A percentile compares a stretch with the other conserved stretches of the same genome.
Evolutionary conservation across 2,329 filamentous ascomycete species (phyloP).

Genomic region (Herpotrichia juniperi): DNA sequence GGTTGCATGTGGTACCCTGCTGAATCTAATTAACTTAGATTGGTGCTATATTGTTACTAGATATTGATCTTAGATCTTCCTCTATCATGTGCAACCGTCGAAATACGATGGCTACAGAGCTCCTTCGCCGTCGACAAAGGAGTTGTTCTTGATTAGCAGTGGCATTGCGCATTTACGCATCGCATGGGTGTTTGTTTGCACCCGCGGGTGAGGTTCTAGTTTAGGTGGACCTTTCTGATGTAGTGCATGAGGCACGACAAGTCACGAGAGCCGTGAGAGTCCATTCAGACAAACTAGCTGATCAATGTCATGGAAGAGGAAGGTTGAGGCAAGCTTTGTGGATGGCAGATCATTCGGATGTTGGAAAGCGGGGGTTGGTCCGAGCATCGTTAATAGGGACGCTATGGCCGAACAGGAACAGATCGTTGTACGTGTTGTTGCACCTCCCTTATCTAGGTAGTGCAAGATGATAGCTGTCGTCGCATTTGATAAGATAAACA

Average conservation of each 20-base stretch:
- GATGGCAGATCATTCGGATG: not conserved
- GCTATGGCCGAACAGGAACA: not conserved
- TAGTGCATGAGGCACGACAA: too few species aligned
- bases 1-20: conserved; percentile 1
- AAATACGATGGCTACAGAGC: not conserved
- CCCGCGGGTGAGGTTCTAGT: too few species aligned
- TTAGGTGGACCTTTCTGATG: too few species aligned
- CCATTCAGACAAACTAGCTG: not conserved
- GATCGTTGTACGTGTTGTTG: not conserved
- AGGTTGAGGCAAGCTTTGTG: conserved; percentile 14
- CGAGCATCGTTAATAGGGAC: not conserved
- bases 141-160: not conserved
- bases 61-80: not conserved
- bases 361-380: conserved; percentile 4
- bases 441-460: not conserved
- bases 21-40: conserved; percentile 10
- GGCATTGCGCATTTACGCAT: too few species aligned
- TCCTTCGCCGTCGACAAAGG: not conserved
- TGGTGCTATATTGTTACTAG: not conserved
- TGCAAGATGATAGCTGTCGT: not conserved
- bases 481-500: too few species aligned
- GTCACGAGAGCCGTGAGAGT: not conserved
- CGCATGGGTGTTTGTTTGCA: too few species aligned
- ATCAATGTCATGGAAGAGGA: not conserved
- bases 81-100: not conserved